Evolutionary conservation across 108 stramenopile species (phyloP), one percentile per base, ranked within the genome.

Genomic region (Cyclostephanos invisitatus): DNA sequence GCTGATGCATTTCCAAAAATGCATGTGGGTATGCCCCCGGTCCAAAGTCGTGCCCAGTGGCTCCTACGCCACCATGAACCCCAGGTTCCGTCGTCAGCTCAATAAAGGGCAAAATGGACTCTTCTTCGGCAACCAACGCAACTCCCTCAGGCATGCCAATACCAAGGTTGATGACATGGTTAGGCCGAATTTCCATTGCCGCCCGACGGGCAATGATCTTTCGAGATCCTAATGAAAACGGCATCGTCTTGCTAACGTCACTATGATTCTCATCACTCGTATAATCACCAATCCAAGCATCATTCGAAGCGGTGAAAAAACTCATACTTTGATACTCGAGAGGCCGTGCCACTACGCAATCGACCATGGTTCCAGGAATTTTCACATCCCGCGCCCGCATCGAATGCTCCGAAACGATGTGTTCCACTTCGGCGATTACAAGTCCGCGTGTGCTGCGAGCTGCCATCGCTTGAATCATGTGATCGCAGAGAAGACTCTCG

Each of bases 141-240:
- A 93, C 87, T 18, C 89, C 89, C 46, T 93, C 92, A 2, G 92
- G 92, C 15, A 89, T 49, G 12, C 92, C 92, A 57, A 93, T 93
- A 11, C 92, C 92, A 8, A 93, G 75, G 61, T 93, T 93, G 3
- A 93, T 81, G 63, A 85, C 73, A 28, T 81, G 70, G 27, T 87
- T 81, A 0, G 89, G 89, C 29, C 74, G 67, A 10, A 92, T 70
- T 27, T 62, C 77, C 32, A 88, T 77, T 49, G 75, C 81, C 9
- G 92, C 92, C 14, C 92, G 67, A 22, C 92, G 73, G 10, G 89
- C 92, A 65, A 93, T 91, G 24, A 93, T 68, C 70, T 93, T 93
- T 58, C 89, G 83, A 8, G 80, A 56, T 37, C 65, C 68, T 48
- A 89, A 50, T 49, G 81, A 74, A 82, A 91, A 78, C 54, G 57